Conservation (phyloP, 2,329 filamentous ascomycete species). For the Fusarium sp. region DNA sequence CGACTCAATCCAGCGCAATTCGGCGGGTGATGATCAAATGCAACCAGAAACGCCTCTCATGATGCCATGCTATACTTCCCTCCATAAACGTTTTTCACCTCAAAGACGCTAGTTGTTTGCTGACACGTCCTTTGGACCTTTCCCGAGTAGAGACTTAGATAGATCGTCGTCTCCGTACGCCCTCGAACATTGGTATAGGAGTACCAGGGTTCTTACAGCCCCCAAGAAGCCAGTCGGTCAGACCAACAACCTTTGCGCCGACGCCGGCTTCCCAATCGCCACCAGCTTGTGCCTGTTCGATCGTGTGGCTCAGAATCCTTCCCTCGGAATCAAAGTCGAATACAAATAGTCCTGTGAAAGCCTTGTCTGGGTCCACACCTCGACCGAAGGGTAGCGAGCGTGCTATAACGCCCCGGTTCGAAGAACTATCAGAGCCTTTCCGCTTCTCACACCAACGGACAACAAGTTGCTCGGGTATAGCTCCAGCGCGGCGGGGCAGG, state of each 20-base stretch:
- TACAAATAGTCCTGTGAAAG: conserved; percentile 91
- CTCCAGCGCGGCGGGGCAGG: conserved; percentile 62
- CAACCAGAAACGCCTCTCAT: conserved; percentile 35
- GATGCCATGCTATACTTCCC: conserved; percentile 11
- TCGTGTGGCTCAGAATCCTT: conserved; percentile 85
- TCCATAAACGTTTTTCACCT: background rate
- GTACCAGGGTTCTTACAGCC: conserved; percentile 64
- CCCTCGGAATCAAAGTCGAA: conserved; percentile 95
- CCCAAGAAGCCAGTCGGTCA: conserved; percentile 95
- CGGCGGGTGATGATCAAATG: conserved; percentile 23
- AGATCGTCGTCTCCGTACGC: conserved; percentile 40
- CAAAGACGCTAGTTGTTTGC: background rate
- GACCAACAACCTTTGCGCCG: conserved; percentile 85
- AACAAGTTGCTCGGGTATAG: conserved; percentile 55
- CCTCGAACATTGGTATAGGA: conserved; percentile 53
- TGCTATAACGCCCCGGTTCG: conserved; percentile 53
- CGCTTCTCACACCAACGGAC: conserved; percentile 85
- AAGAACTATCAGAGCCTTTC: conserved; percentile 60
- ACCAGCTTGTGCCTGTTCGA: conserved; percentile 90
- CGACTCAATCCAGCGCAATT: conserved; percentile 17
- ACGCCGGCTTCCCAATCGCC: conserved; percentile 83
- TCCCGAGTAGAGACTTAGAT: conserved; percentile 16
- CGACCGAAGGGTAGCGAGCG: conserved; percentile 55
- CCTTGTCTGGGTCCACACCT: conserved; percentile 68
- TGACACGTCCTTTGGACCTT: background rate